Percentiles rank a stretch among this genome's conserved stretches.
phyloP scores from a whole-genome alignment of 257 asterid species.

The Plantago major region DNA sequence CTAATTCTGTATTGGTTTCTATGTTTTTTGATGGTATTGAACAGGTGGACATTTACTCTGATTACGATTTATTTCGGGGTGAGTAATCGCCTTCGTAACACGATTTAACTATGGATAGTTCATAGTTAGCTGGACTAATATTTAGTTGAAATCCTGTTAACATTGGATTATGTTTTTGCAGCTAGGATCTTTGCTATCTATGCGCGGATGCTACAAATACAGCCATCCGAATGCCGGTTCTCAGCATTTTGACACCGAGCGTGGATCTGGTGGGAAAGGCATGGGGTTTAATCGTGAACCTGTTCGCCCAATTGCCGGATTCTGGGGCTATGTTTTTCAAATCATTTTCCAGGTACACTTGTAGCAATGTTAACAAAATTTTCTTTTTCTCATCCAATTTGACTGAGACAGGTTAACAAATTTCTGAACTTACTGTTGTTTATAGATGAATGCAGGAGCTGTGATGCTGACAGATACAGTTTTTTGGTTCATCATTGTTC shows the following conservation, averaged over 20 bases:
- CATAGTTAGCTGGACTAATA: not conserved
- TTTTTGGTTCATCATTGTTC: constrained; percentile 90
- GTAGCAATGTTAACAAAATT: not conserved
- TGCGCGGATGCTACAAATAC: constrained; percentile 56
- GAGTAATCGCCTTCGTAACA: constrained; percentile 18
- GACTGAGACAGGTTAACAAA: not conserved
- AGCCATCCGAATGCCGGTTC: constrained; percentile 27
- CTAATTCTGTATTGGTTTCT: not conserved
- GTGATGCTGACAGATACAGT: constrained; percentile 79
- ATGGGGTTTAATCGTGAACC: constrained; percentile 23
- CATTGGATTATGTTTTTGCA: constrained; percentile 19
- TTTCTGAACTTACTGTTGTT: constrained; percentile 1
- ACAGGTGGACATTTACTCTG: constrained; percentile 88
- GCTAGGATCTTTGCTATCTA: constrained; percentile 86
- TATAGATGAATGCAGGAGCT: constrained; percentile 95
- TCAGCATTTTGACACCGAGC: constrained; percentile 41
- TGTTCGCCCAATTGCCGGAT: constrained; percentile 53
- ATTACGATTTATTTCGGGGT: constrained; percentile 87
- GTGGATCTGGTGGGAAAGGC: constrained; percentile 36
- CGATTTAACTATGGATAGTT: not conserved
- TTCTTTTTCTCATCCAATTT: no score
- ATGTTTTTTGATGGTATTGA: constrained; percentile 6
- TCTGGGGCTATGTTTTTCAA: constrained; percentile 66
- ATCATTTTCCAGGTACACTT: constrained; percentile 80
- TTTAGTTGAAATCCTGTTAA: constrained; percentile 14